phyloP scores from a whole-genome alignment of 2,329 filamentous ascomycete genomes.

The Botrytis paeoniae region DNA sequence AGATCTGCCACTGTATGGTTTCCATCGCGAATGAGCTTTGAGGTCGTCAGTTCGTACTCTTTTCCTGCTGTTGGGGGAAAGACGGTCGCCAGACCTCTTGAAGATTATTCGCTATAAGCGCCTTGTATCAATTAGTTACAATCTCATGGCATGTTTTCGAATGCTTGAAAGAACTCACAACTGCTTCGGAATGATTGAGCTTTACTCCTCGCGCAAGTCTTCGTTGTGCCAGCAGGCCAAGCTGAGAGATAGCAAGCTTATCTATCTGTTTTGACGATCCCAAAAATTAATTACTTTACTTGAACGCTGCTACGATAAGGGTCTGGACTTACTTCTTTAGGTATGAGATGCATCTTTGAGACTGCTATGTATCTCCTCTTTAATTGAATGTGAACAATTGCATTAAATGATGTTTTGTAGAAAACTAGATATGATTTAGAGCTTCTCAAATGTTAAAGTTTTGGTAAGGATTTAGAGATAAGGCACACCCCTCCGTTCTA shows the following conservation, averaged over 20 bases:
- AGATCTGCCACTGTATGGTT: constrained; percentile 87
- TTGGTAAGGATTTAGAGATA: neutral
- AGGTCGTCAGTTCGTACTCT: constrained; percentile 22
- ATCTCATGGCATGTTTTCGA: neutral
- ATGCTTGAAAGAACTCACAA: constrained; percentile 48
- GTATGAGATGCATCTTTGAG: constrained; percentile 47
- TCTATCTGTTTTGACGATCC: constrained; percentile 62
- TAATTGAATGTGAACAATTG: constrained; percentile 4
- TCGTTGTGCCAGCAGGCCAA: constrained; percentile 82
- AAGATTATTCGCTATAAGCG: constrained; percentile 80
- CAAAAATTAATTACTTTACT: neutral
- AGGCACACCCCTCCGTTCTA: neutral
- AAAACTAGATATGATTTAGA: neutral
- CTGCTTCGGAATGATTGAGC: constrained; percentile 87
- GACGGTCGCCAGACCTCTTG: constrained; percentile 61
- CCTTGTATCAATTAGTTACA: constrained; percentile 44
- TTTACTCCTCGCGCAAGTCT: constrained; percentile 83
- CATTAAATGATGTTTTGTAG: neutral
- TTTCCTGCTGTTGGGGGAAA: neutral
- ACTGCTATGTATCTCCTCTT: neutral
- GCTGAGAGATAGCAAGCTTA: constrained; percentile 90
- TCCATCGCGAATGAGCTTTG: constrained; percentile 87
- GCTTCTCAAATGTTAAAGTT: neutral
- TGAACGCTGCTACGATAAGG: neutral
- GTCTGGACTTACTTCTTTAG: constrained; percentile 57